A percentile compares a stretch with the other conserved stretches of the same genome.
Evolutionary conservation across 495 filamentous ascomycete species (phyloP).

Genomic region (Penicillium robsamsonii): DNA sequence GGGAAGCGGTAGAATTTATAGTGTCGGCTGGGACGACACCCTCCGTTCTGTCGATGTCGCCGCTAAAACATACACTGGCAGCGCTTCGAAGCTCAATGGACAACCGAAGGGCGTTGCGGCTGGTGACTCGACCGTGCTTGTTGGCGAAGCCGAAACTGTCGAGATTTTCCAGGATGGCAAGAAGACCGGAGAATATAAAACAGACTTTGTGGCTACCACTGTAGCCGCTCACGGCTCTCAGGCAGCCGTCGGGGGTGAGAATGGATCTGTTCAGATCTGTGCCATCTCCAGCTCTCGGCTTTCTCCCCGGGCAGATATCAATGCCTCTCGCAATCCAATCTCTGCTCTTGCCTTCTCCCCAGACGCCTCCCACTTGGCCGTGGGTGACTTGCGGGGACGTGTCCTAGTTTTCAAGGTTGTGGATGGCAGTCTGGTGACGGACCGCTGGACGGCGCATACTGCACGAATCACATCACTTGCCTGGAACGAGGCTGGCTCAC

Average conservation of each 20-base stretch:
- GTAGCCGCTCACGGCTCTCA: slow-evolving; percentile 63
- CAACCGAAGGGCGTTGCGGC: slow-evolving; percentile 61
- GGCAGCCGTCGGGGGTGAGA: slow-evolving; percentile 75
- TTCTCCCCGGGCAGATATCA: slow-evolving; percentile 45
- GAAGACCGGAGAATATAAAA: slow-evolving; percentile 56
- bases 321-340: slow-evolving; percentile 40
- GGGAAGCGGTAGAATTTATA: slow-evolving; percentile 64
- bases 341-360: slow-evolving; percentile 74
- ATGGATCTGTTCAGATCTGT: slow-evolving; percentile 71
- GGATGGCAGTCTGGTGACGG: slow-evolving; percentile 49
- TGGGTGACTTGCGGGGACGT: slow-evolving; percentile 81
- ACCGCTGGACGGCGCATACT: slow-evolving; percentile 89
- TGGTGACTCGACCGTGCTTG: slow-evolving; percentile 50
- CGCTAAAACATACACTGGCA: slow-evolving; percentile 58
- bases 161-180: slow-evolving; percentile 61
- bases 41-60: slow-evolving; percentile 70
- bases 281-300: slow-evolving; percentile 49
- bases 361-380: slow-evolving; percentile 68
- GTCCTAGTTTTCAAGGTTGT: slow-evolving; percentile 67
- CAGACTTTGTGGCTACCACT: slow-evolving; percentile 64
- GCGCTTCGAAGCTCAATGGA: slow-evolving; percentile 48
- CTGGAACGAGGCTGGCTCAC: slow-evolving; percentile 74
- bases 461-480: slow-evolving; percentile 77
- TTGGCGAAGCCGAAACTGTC: slow-evolving; percentile 64
- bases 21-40: slow-evolving; percentile 93